A percentile compares a stretch with the other conserved stretches of the same genome.
Evolutionary conservation across 768 basidiomycete genomes (phyloP).

Genomic region (Sarcomyxa edulis): DNA sequence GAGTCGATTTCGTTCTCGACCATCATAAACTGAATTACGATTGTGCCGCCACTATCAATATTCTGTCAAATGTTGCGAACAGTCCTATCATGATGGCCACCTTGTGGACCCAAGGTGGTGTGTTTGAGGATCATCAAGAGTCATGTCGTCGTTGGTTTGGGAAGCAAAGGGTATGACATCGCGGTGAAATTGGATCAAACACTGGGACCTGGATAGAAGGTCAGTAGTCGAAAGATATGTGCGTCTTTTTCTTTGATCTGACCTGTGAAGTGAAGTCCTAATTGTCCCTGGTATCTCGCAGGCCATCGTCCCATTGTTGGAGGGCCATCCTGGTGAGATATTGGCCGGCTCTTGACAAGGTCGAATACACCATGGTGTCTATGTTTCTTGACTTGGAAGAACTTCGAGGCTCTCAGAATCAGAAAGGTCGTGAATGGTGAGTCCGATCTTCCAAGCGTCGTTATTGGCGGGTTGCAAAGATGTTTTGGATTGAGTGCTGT

Average conservation of each 20-base stretch:
- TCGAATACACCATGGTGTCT: too few relatives aligned
- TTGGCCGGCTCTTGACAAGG: too few relatives aligned
- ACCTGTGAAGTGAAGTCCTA: constrained; percentile 32
- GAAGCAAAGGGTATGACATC: constrained; percentile 56
- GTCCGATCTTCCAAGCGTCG: too few relatives aligned
- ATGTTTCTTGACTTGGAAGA: too few relatives aligned
- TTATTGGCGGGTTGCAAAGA: too few relatives aligned
- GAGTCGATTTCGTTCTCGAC: constrained; percentile 80
- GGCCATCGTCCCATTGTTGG: constrained; percentile 85
- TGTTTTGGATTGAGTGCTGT: too few relatives aligned
- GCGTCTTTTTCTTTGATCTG: too few relatives aligned
- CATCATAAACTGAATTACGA: constrained; percentile 89
- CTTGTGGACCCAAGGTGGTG: constrained; percentile 83
- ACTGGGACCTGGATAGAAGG: constrained; percentile 95
- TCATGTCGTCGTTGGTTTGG: constrained; percentile 89
- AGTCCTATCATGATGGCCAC: constrained; percentile 85
- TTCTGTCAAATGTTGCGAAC: constrained; percentile 86
- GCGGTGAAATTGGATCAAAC: constrained; percentile 79
- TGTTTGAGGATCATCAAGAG: constrained; percentile 92
- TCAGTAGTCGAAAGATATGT: constrained; percentile 92
- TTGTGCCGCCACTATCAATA: constrained; percentile 79
- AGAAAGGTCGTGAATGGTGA: too few relatives aligned
- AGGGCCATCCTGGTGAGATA: constrained; percentile 87
- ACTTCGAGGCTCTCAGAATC: too few relatives aligned
- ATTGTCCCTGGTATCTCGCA: constrained; percentile 83